Evolutionary conservation across 2,329 filamentous ascomycete species (phyloP), one percentile per base, ranked within the genome.

Genomic region (Hypoxylon sp.): DNA sequence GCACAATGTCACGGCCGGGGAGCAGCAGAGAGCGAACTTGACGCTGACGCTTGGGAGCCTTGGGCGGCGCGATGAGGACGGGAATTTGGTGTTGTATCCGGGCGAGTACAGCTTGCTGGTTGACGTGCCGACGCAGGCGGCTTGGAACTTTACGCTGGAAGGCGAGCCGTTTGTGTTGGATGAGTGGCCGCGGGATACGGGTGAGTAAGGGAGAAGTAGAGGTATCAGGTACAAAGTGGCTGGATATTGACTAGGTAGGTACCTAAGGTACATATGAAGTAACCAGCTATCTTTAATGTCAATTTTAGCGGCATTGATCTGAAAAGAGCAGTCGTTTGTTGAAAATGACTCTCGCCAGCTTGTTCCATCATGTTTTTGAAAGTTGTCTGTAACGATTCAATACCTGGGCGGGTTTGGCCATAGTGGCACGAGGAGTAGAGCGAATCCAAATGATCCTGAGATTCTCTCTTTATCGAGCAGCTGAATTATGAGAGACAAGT

Each of bases 71-170:
- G 80, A 84, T 64, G 80, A 82, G 43, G 74, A 72, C 6, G 84
- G 84, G 1, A 79, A 85, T 67, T 78, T 78, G 55, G 79, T 83
- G 14, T 60, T 86, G 17, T 85, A 83, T 70, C 83, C 83, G 0
- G 83, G 84, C 0, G 74, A 79, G 19, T 86, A 85, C 69, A 77
- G 74, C 17, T 45, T 84, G 17, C 61, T 78, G 45, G 70, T 83
- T 28, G 82, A 83, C 67, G 76, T 78, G 38, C 76, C 79, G 67
- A 79, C 77, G 9, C 72, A 80, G 60, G 73, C 78, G 2, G 71
- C 61, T 28, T 73, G 79, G 63, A 79, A 80, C 45, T 82, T 85
- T 63, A 81, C 76, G 0, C 72, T 84, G 53, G 80, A 75, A 3
- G 83, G 82, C 2, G 72, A 80, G 1, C 65, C 76, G 25, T 75